phyloP scores from a whole-genome alignment of 2,329 filamentous ascomycete genomes.

The Paecilomyces sp. region DNA sequence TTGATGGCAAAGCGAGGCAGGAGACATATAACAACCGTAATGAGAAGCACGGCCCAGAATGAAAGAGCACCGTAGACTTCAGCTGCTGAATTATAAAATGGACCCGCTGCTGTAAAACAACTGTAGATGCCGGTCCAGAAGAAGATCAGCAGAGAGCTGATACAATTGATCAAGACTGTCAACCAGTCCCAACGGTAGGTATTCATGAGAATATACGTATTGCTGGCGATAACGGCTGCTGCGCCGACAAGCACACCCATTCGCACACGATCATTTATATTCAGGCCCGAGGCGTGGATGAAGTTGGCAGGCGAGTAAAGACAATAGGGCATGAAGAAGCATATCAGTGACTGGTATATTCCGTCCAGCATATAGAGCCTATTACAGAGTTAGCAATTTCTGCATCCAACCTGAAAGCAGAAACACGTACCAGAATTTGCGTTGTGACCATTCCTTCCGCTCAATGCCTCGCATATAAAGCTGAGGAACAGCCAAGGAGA shows the following conservation, averaged over 20 bases:
- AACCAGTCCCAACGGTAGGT: slow-evolving; percentile 98
- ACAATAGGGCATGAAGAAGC: slow-evolving; percentile 87
- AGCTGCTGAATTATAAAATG: slow-evolving; percentile 68
- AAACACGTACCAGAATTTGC: slow-evolving; percentile 80
- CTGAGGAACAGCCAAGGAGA: slow-evolving; percentile 90
- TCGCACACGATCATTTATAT: slow-evolving; percentile 70
- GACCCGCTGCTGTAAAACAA: slow-evolving; percentile 48
- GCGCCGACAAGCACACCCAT: slow-evolving; percentile 84
- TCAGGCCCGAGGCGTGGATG: slow-evolving; percentile 63
- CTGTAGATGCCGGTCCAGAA: slow-evolving; percentile 93
- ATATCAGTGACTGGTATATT: slow-evolving; percentile 86
- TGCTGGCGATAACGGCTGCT: slow-evolving; percentile 79
- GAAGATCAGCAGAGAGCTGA: slow-evolving; percentile 84
- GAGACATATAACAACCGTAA: slow-evolving; percentile 74
- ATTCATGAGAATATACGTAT: slow-evolving; percentile 91
- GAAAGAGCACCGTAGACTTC: slow-evolving; percentile 74
- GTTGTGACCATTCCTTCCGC: slow-evolving; percentile 89
- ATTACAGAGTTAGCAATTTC: slow-evolving; percentile 20
- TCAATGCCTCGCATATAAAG: slow-evolving; percentile 94
- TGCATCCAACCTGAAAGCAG: background rate
- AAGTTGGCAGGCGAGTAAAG: slow-evolving; percentile 64
- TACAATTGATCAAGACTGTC: slow-evolving; percentile 69
- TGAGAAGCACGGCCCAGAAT: slow-evolving; percentile 79
- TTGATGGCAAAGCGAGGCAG: slow-evolving; percentile 85
- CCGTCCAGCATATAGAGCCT: slow-evolving; percentile 94